Conservation (phyloP, 768 basidiomycete genomes). For the Collybia mongolica region DNA sequence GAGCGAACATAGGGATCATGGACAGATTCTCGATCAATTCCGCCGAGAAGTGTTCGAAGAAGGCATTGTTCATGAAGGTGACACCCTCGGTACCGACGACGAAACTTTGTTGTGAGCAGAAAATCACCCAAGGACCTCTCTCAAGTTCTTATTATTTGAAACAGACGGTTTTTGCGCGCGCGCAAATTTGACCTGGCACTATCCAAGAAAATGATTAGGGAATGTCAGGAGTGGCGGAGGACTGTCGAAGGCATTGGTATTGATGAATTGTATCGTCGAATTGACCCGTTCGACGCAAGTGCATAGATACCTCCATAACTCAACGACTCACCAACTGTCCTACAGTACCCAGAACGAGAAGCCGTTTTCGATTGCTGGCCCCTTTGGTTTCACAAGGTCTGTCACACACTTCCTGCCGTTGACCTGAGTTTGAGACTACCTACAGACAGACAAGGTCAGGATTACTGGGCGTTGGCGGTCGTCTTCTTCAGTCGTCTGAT, state of each 20-base stretch:
- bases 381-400: conserved; percentile 75
- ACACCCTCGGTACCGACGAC: conserved; percentile 59
- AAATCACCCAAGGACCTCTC: not conserved
- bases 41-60: conserved; percentile 51
- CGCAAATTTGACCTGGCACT: conserved; percentile 60
- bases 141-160: not conserved
- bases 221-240: conserved; percentile 69
- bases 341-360: conserved; percentile 67
- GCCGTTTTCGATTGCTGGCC: conserved; percentile 76
- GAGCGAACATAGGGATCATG: conserved; percentile 12
- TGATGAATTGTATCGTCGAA: conserved; percentile 57
- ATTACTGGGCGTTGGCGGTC: not conserved
- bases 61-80: conserved; percentile 55
- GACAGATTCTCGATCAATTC: conserved; percentile 46
- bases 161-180: conserved; percentile 75
- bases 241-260: conserved; percentile 64
- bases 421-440: not conserved
- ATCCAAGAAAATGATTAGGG: conserved; percentile 62
- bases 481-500: not conserved
- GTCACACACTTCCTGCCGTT: conserved; percentile 9
- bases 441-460: conserved; percentile 67
- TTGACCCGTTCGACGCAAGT: conserved; percentile 73
- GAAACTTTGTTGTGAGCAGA: conserved; percentile 54
- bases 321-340: not conserved
- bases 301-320: not conserved